phyloP scores from a whole-genome alignment of 805 yeast genomes.

The Candida sithepensis region DNA sequence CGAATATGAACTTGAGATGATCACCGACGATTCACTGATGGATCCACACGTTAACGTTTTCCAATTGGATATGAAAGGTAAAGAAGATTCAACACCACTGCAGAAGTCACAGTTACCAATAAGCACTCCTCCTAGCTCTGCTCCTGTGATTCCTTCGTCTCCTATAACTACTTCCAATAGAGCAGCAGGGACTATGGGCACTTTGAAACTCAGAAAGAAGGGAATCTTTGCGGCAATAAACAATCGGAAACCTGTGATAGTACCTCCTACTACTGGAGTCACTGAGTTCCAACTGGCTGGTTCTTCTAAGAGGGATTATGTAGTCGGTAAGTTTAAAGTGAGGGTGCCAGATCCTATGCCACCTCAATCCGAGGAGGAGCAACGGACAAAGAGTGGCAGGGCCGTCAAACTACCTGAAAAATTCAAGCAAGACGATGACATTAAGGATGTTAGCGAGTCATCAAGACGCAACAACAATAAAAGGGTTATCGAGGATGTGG shows the following conservation, averaged over 20 bases:
- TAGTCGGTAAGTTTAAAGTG: not conserved
- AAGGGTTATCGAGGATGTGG: not conserved
- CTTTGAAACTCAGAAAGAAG: constrained; percentile 3
- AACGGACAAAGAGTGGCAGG: constrained; percentile 1
- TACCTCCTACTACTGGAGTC: not conserved
- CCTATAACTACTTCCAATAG: not conserved
- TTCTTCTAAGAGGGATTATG: not conserved
- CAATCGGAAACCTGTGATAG: not conserved
- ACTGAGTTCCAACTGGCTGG: not conserved
- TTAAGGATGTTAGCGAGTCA: not conserved
- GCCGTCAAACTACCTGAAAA: constrained; percentile 1
- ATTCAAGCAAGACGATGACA: not conserved
- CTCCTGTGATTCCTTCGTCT: not conserved
- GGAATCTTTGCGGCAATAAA: not conserved
- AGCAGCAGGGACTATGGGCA: not conserved
- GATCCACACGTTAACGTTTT: not conserved
- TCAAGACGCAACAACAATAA: too few relatives aligned
- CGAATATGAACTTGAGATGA: constrained; percentile 1
- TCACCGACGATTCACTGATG: not conserved
- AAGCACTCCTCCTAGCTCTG: not conserved
- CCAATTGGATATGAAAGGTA: not conserved
- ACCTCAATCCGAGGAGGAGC: not conserved
- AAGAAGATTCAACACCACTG: not conserved
- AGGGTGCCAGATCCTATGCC: not conserved
- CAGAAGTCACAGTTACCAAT: not conserved